Base-by-base conservation (phyloP, 2,329 filamentous ascomycete genomes). In the Apiospora koreana region DNA sequence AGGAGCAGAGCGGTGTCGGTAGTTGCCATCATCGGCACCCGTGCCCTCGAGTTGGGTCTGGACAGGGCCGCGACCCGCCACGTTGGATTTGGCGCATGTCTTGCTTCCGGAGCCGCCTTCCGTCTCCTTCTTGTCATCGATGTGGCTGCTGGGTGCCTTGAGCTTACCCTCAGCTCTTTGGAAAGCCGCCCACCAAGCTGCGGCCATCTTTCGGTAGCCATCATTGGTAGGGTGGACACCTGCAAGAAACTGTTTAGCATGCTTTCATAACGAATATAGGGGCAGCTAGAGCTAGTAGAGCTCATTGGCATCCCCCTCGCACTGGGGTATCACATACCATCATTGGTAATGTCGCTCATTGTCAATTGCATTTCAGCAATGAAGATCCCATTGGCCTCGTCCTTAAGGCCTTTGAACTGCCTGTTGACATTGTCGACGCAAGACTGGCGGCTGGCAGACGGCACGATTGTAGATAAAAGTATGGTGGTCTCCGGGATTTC, bases 181-280 rank as follows among this genome's bases (percentile, higher is more conserved):
- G 50, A 74, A 70, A 65, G 73, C 73, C 9, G 69, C 68, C 69
- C 67, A 70, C 73, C 73, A 74, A 10, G 72, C 69, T 10, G 72
- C 23, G 10, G 73, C 69, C 35, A 74, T 68, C 14, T 70, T 45
- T 35, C 48, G 69, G 64, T 73, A 72, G 14, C 73, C 73, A 7
- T 16, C 66, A 58, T 74, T 67, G 46, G 54, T 74, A 18, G 73
- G 73, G 64, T 74, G 73, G 46, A 69, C 70, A 31, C 69, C 72
- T 62, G 38, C 8, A 38, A n/a, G 3, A 28, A 4, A n/a, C 2
- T 14, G 16, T 38, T 62, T 38, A 62, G 54, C 28, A 38, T 14
- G 7, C 5, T 10, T n/a, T 10, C 10, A 14, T 12, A 12, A n/a
- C 1, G 7, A 2, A 62, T 7, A n/a, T 28, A 62, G 54, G 54